Base-by-base conservation (phyloP, 1,139 yeast species). In the Yamadazyma dendronema region DNA sequence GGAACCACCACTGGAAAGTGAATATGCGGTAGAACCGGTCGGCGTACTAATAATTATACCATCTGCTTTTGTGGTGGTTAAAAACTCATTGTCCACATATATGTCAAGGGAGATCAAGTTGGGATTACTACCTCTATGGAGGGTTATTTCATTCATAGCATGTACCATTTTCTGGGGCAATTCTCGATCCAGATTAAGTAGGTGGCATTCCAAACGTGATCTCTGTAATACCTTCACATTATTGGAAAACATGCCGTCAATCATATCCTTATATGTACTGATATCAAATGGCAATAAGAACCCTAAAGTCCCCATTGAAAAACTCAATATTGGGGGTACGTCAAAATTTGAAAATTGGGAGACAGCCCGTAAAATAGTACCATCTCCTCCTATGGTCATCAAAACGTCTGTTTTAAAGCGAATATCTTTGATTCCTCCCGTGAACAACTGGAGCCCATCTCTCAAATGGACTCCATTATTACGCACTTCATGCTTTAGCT, bases 1-100 rank as follows among this genome's bases (percentile, higher is more conserved):
- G 9, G 96, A 81, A 1, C 97, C 97, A 7, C 97, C 97, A 1
- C 95, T 79, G 19, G 89, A 79, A 35, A 90, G 66, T 0, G 96
- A 86, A 57, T 90, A 90, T 0, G 97, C 97, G 0, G 97, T 90
- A 7, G 96, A 86, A 0, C 97, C 97, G 0, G 97, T 90, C 9
- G 97, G 97, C 0, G 97, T 85, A 8, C 94, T 74, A 35, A 88
- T 69, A 7, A 83, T 78, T 12, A 90, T 76, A 15, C 97, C 97
- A 58, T 90, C 97, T 0, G 95, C 96, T 0, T 90, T 85, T 7
- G 96, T 89, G 37, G 92, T 78, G 9, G 98, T 90, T 40, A 90
- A 67, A 52, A 82, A 84, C 53, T 84, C 83, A 24, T 84, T 86
- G 57, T 89, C 94, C 19, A 89, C 82, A 48, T 71, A 79, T 13